A percentile compares a stretch with the other conserved stretches of the same genome.
phyloP scores from a whole-genome alignment of 2,329 filamentous ascomycete genomes.

The Alternaria dauci region DNA sequence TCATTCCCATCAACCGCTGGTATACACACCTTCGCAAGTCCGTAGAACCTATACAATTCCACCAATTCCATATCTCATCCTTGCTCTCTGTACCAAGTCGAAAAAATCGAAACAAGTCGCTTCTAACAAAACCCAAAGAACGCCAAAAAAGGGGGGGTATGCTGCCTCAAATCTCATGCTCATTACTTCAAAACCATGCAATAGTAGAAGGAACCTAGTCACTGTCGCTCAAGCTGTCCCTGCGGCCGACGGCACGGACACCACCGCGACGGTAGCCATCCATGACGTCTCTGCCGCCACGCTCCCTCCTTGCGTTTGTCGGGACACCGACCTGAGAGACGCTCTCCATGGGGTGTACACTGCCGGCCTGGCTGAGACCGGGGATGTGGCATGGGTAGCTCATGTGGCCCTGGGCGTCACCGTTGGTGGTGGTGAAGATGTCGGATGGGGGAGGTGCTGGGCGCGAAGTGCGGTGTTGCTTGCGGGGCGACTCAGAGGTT shows the following conservation, averaged over 20 bases:
- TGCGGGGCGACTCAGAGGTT: constrained; percentile 45
- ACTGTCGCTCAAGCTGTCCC: constrained; percentile 65
- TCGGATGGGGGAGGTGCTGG: constrained; percentile 38
- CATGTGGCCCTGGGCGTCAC: constrained; percentile 59
- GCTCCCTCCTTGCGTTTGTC: constrained; percentile 32
- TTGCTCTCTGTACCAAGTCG: background rate
- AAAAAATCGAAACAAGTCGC: constrained; percentile 1
- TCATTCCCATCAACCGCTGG: background rate
- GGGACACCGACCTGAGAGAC: constrained; percentile 51
- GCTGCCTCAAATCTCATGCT: background rate
- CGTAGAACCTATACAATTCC: background rate
- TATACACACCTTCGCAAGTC: background rate
- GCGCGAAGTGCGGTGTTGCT: constrained; percentile 43
- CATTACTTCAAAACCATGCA: background rate
- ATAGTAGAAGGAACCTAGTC: constrained; percentile 38
- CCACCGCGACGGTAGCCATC: constrained; percentile 53
- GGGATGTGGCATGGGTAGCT: constrained; percentile 66
- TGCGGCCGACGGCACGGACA: constrained; percentile 52
- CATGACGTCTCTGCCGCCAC: constrained; percentile 53
- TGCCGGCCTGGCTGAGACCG: constrained; percentile 55
- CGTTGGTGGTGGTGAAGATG: constrained; percentile 52
- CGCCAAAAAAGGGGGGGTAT: background rate
- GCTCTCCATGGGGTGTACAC: constrained; percentile 48
- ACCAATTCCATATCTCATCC: background rate
- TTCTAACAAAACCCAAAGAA: constrained; percentile 2